phyloP scores from a whole-genome alignment of 176 grass and related monocot genomes.

The Aegilops speltoides region DNA sequence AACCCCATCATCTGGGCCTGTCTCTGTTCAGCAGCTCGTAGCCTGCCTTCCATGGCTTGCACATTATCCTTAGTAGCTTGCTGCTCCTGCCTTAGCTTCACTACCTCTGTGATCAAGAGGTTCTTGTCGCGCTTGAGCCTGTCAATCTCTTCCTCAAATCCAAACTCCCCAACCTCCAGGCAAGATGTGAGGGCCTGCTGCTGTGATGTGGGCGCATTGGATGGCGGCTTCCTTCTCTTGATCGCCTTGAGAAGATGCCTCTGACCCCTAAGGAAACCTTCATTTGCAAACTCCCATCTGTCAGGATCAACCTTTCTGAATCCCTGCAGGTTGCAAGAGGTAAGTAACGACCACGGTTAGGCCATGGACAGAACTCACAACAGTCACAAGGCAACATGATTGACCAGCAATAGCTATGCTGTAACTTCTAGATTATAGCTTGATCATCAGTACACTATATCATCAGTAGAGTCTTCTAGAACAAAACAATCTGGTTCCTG shows the following conservation, averaged over 20 bases:
- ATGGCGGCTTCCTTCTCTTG: constrained; percentile 69
- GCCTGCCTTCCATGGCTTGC: constrained; percentile 66
- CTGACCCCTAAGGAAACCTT: constrained; percentile 81
- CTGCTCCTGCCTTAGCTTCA: constrained; percentile 84
- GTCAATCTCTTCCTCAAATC: constrained; percentile 79
- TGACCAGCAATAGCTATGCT: neutral
- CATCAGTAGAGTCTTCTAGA: constrained; percentile 57
- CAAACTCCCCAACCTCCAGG: constrained; percentile 80
- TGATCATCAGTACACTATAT: constrained; percentile 46
- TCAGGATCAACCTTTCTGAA: constrained; percentile 94
- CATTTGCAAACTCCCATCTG: constrained; percentile 95
- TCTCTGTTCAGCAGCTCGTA: constrained; percentile 62
- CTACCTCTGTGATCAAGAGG: constrained; percentile 73
- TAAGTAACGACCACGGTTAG: constrained; percentile 17
- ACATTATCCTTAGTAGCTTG: constrained; percentile 64
- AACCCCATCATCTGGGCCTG: constrained; percentile 81
- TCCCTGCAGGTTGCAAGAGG: constrained; percentile 55
- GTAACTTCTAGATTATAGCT: neutral
- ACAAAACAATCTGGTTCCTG: constrained; percentile 65
- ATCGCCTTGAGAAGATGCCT: constrained; percentile 80
- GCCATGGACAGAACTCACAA: constrained; percentile 1
- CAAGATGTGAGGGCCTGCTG: constrained; percentile 42
- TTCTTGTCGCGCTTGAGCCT: constrained; percentile 72
- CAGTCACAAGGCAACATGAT: neutral
- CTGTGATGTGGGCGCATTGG: constrained; percentile 12